A percentile compares a stretch with the other conserved stretches of the same genome.
Conservation (phyloP, 345 rosid species). For the Angophora floribunda region DNA sequence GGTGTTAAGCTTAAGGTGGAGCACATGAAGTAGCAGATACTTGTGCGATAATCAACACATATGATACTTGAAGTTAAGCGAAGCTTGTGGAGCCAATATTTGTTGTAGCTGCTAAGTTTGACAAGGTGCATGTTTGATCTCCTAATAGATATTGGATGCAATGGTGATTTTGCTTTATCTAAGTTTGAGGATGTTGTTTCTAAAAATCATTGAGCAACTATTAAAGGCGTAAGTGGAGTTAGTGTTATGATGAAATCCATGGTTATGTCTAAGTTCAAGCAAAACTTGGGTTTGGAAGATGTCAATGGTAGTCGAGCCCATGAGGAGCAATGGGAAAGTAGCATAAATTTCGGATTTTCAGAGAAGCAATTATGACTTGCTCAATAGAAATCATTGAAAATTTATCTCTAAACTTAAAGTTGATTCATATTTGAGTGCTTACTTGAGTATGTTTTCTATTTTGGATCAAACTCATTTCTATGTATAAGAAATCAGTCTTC, state of each 20-base stretch:
- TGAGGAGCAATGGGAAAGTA: accelerated
- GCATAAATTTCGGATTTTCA: not conserved
- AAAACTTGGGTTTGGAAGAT: not conserved
- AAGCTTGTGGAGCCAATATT: too few species aligned
- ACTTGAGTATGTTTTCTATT: too few species aligned
- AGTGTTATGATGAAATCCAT: not conserved
- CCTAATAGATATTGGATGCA: not conserved
- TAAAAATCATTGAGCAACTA: not conserved
- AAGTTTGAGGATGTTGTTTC: not conserved
- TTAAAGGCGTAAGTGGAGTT: not conserved
- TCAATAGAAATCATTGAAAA: not conserved
- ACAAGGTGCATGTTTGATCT: too few species aligned
- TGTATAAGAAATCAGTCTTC: not conserved
- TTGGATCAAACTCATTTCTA: too few species aligned
- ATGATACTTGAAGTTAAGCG: too few species aligned
- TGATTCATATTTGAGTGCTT: too few species aligned
- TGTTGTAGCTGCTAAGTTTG: too few species aligned
- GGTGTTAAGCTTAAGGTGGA: too few species aligned
- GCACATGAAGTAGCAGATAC: too few species aligned
- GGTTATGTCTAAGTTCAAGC: not conserved
- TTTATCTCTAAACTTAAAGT: not conserved
- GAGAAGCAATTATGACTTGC: not conserved
- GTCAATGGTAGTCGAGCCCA: not conserved
- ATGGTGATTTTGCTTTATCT: too few species aligned
- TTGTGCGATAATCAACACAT: too few species aligned